Conservation (phyloP, 257 asterid species). For the Solanum tarijense region DNA sequence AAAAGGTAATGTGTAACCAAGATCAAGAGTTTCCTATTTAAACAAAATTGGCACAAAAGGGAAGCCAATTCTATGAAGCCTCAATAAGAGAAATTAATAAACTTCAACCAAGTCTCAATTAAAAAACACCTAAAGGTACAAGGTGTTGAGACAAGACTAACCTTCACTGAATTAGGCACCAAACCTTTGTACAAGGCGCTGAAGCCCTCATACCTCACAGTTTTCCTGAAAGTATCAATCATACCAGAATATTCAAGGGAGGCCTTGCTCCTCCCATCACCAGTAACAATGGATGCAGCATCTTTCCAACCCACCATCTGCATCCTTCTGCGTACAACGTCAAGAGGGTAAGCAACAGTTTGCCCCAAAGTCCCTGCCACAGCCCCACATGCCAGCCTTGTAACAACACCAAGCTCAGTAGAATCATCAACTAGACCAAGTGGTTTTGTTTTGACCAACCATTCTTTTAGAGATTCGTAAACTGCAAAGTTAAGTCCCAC, state of each 20-base stretch:
- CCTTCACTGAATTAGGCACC: conserved; percentile 98
- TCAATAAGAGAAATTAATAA: neutral
- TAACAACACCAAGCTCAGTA: conserved; percentile 62
- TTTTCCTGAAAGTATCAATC: conserved; percentile 94
- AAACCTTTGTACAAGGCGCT: conserved; percentile 93
- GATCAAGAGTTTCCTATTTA: neutral
- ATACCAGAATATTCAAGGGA: conserved; percentile 76
- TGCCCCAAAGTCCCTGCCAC: conserved; percentile 97
- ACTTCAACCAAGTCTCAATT: neutral
- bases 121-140: neutral
- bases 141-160: conserved; percentile 18
- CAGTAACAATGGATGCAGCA: conserved; percentile 71
- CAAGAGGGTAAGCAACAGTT: conserved; percentile 96
- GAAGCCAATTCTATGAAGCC: neutral
- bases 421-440: conserved; percentile 62
- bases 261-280: conserved; percentile 67
- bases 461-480: conserved; percentile 90
- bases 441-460: conserved; percentile 57
- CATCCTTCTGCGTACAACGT: conserved; percentile 94
- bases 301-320: conserved; percentile 99
- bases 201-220: conserved; percentile 77
- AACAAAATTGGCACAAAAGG: neutral
- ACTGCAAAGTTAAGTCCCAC: conserved; percentile 98
- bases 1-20: neutral
- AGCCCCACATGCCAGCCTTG: conserved; percentile 92